These are phyloP conservation scores for Erigeron canadensis DNA, from an alignment of 129 eudicot species.

Conservation along the genomic window DNA sequence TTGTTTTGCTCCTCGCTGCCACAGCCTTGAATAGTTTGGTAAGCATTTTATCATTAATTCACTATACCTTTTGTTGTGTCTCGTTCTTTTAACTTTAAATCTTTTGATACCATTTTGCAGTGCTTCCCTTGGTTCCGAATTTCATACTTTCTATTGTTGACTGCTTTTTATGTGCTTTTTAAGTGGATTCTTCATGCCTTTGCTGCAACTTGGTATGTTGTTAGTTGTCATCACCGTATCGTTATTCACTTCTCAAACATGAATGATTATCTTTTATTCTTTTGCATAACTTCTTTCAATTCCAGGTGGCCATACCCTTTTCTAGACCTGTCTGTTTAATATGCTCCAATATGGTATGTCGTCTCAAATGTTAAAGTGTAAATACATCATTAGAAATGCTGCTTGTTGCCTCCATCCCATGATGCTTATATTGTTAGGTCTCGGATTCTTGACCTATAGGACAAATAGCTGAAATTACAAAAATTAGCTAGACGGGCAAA, in stretches of 20 bases:
- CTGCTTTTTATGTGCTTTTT: constrained; percentile 62
- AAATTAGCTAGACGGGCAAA: not conserved
- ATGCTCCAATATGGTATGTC: constrained; percentile 76
- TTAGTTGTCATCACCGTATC: constrained; percentile 5
- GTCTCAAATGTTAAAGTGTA: constrained; percentile 2
- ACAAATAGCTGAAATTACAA: not conserved
- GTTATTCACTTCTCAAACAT: not conserved
- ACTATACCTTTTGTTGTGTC: not conserved
- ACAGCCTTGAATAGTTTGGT: constrained; percentile 79
- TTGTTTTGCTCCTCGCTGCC: constrained; percentile 66
- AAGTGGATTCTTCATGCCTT: constrained; percentile 80
- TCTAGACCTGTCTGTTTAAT: constrained; percentile 53
- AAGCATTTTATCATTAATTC: constrained; percentile 15
- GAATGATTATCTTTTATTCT: constrained; percentile 3
- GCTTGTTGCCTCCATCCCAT: not conserved
- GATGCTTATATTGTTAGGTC: not conserved
- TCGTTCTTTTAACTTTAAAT: not conserved
- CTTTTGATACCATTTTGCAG: constrained; percentile 42
- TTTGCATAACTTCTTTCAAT: constrained; percentile 20
- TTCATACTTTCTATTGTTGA: constrained; percentile 62
- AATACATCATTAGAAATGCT: not conserved
- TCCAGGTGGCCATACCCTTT: constrained; percentile 97
- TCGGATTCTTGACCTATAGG: not conserved
- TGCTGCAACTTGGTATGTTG: constrained; percentile 52
- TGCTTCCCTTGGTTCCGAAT: constrained; percentile 75